Percentiles rank a stretch among this genome's conserved stretches.
Evolutionary conservation across 805 yeast species (phyloP).

Genomic region (Sugiyamaella smithiae): DNA sequence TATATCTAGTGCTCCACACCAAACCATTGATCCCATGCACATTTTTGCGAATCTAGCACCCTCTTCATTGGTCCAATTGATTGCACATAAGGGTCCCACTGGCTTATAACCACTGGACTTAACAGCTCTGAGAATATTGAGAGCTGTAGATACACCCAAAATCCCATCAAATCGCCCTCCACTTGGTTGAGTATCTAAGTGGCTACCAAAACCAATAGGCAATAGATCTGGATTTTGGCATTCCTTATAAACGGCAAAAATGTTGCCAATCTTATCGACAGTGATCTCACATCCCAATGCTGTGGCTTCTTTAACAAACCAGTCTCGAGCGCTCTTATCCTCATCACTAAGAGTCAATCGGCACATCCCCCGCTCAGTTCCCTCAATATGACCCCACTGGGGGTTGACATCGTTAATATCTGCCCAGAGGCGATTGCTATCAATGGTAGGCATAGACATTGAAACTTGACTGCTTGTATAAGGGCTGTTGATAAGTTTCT

Average conservation of each 20-base stretch:
- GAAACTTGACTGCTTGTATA: too few relatives aligned
- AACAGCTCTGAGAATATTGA: conserved; percentile 62
- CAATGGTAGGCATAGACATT: neutral
- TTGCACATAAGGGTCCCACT: conserved; percentile 59
- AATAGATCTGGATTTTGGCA: conserved; percentile 35
- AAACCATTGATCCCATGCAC: conserved; percentile 61
- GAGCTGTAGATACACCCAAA: conserved; percentile 60
- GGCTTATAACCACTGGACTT: conserved; percentile 56
- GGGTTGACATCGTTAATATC: neutral
- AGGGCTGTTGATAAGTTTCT: too few relatives aligned
- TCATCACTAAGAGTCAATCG: conserved; percentile 58
- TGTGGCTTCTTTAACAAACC: conserved; percentile 55
- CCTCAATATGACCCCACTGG: neutral
- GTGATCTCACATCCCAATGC: conserved; percentile 54
- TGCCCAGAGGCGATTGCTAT: neutral
- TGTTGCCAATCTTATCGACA: conserved; percentile 63
- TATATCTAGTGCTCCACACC: conserved; percentile 50
- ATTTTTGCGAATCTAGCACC: conserved; percentile 72
- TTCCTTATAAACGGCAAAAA: conserved; percentile 64
- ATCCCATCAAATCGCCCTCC: conserved; percentile 76
- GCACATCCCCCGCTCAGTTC: conserved; percentile 62
- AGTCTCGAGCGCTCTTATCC: conserved; percentile 62
- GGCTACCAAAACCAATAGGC: conserved; percentile 69
- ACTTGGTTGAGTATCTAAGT: conserved; percentile 70
- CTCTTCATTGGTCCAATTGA: conserved; percentile 73